Evolutionary conservation across 768 basidiomycete genomes (phyloP).

Genomic region (Lepiota subincarnata): DNA sequence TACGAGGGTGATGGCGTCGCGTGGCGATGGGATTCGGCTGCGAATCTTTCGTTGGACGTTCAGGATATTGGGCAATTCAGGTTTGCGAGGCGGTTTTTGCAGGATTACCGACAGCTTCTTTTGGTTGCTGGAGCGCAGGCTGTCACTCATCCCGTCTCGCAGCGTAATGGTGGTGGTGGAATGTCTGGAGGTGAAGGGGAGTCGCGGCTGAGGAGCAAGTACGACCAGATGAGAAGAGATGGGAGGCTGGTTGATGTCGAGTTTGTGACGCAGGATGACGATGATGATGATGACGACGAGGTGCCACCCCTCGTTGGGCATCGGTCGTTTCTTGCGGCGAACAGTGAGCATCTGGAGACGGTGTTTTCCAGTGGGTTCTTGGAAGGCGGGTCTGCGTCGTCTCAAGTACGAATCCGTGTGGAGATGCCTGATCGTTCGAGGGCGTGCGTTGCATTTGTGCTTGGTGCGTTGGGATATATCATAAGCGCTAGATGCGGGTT

Average conservation of each 20-base stretch:
- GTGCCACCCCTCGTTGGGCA: conserved; percentile 9
- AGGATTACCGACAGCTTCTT: background rate
- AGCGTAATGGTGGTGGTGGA: background rate
- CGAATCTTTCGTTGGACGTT: conserved; percentile 7
- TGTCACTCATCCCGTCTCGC: conserved; percentile 1
- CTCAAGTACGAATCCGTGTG: background rate
- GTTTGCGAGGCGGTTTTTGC: conserved; percentile 10
- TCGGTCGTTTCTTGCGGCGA: conserved; percentile 11
- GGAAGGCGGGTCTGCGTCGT: background rate
- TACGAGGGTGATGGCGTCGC: background rate
- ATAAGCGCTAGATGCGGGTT: too few species aligned
- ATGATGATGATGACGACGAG: too few species aligned
- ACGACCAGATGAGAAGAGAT: conserved; percentile 4
- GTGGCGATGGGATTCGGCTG: conserved; percentile 10
- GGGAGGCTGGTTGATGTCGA: conserved; percentile 7
- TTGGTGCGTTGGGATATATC: too few species aligned
- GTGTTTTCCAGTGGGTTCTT: conserved; percentile 6
- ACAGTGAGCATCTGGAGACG: conserved; percentile 2
- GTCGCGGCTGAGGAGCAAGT: conserved; percentile 1
- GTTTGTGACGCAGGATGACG: conserved; percentile 4
- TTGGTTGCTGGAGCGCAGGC: conserved; percentile 11
- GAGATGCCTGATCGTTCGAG: background rate
- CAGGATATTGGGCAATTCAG: conserved; percentile 10
- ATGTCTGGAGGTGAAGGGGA: background rate
- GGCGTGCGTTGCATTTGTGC: background rate